Evolutionary conservation across 2,329 filamentous ascomycete species (phyloP).

Genomic region (Rutstroemia sp.): DNA sequence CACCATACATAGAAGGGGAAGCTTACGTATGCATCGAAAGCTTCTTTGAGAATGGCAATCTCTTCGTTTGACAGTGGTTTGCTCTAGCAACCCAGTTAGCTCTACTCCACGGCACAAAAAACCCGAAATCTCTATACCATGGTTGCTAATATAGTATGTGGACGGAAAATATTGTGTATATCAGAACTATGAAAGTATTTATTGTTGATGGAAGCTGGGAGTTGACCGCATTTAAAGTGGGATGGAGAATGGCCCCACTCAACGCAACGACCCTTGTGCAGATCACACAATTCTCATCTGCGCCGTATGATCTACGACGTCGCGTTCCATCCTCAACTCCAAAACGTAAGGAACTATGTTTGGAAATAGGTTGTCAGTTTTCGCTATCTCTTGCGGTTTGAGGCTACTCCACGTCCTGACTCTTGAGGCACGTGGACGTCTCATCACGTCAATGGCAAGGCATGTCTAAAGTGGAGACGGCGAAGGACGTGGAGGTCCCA

Average conservation of each 20-base stretch:
- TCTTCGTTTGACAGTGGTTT: conserved; percentile 8
- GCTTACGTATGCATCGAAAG: conserved; percentile 11
- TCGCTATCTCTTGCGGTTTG: no score
- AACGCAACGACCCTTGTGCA: background rate
- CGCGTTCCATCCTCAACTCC: background rate
- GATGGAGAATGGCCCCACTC: background rate
- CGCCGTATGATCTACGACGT: background rate
- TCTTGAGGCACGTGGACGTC: no score
- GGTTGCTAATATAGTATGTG: no score
- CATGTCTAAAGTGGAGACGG: no score
- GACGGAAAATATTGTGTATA: no score
- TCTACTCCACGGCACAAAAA: no score
- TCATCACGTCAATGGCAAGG: no score
- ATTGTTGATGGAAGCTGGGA: background rate
- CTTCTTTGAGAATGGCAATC: conserved; percentile 6
- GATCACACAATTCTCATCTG: background rate
- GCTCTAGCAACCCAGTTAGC: background rate
- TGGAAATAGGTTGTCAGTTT: no score
- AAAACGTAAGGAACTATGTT: no score
- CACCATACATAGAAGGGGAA: background rate
- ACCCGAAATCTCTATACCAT: no score
- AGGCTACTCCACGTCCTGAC: no score
- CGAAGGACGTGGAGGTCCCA: no score
- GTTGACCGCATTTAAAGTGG: background rate
- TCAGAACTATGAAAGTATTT: background rate